Evolutionary conservation across 176 grass and related monocot species (phyloP).

Genomic region (Urochloa ruziziensis): DNA sequence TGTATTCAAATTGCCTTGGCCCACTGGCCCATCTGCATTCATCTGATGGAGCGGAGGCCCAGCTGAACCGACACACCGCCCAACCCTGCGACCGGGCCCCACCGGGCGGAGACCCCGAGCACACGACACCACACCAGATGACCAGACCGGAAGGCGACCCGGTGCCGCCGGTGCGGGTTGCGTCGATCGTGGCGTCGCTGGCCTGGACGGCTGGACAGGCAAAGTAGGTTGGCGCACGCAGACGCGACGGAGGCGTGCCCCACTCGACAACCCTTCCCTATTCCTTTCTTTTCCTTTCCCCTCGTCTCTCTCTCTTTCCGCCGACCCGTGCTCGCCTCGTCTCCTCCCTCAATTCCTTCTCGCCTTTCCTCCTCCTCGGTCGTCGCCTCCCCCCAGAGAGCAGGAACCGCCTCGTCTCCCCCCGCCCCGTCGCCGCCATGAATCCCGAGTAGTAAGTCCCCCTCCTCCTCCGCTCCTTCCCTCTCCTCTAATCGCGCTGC

Average conservation of each 20-base stretch:
- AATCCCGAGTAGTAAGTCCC: conserved; percentile 62
- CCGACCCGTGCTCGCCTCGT: background rate
- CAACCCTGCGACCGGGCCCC: background rate
- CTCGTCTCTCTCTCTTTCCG: background rate
- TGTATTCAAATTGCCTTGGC: too few species aligned
- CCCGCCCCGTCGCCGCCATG: conserved; percentile 14
- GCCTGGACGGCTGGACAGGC: conserved; percentile 14
- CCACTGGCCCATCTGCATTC: background rate
- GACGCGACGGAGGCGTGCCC: conserved; percentile 41
- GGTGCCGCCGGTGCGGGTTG: background rate
- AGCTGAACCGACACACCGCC: background rate
- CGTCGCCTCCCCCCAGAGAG: conserved; percentile 4
- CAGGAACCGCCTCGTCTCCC: background rate
- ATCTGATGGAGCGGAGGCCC: background rate
- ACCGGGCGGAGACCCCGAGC: background rate
- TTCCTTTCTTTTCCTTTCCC: background rate
- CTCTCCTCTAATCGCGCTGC: background rate
- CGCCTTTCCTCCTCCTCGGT: background rate
- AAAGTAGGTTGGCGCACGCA: background rate
- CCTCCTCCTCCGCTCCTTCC: background rate
- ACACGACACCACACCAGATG: background rate
- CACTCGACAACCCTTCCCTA: conserved; percentile 29
- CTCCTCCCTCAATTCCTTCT: too few species aligned
- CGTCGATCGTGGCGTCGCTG: background rate
- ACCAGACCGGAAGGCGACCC: background rate